Conservation (phyloP, 306 rosid species). For the Mimosa bimucronata region DNA sequence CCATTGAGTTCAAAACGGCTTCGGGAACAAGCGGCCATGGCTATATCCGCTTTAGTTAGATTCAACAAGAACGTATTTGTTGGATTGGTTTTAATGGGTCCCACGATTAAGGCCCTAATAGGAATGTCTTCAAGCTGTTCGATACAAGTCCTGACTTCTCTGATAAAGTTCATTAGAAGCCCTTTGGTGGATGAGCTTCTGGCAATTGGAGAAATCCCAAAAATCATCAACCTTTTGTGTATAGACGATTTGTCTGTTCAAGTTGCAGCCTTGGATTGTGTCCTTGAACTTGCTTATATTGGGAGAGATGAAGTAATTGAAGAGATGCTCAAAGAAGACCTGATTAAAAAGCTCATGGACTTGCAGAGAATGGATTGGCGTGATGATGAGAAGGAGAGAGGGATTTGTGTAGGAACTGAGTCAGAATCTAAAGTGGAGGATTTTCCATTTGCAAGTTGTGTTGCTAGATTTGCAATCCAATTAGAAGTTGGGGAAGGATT, state of each 20-base stretch:
- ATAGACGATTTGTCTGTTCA: slow-evolving; percentile 30
- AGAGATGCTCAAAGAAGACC: slow-evolving; percentile 43
- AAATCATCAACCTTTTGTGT: slow-evolving; percentile 41
- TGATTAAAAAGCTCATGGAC: slow-evolving; percentile 57
- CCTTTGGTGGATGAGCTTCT: slow-evolving; percentile 66
- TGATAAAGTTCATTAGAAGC: slow-evolving; percentile 49
- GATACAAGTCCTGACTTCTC: slow-evolving; percentile 46
- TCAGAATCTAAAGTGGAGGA: not conserved
- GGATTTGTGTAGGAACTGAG: slow-evolving; percentile 8
- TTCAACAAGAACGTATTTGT: slow-evolving; percentile 76
- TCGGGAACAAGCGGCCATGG: slow-evolving; percentile 52
- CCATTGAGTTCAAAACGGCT: slow-evolving; percentile 44
- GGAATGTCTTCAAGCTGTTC: slow-evolving; percentile 46
- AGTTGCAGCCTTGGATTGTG: slow-evolving; percentile 56
- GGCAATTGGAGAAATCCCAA: slow-evolving; percentile 43
- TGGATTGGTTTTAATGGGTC: slow-evolving; percentile 76
- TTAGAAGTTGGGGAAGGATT: slow-evolving; percentile 67
- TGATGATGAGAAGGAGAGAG: not conserved
- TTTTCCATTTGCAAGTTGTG: slow-evolving; percentile 50
- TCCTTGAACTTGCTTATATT: slow-evolving; percentile 53
- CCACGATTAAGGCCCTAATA: slow-evolving; percentile 47
- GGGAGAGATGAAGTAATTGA: slow-evolving; percentile 68
- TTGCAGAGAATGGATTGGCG: slow-evolving; percentile 49
- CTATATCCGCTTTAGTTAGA: slow-evolving; percentile 49
- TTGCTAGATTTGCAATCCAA: slow-evolving; percentile 59